phyloP scores from a whole-genome alignment of 192 early-diverging fungal species.

The Coemansia sp. region DNA sequence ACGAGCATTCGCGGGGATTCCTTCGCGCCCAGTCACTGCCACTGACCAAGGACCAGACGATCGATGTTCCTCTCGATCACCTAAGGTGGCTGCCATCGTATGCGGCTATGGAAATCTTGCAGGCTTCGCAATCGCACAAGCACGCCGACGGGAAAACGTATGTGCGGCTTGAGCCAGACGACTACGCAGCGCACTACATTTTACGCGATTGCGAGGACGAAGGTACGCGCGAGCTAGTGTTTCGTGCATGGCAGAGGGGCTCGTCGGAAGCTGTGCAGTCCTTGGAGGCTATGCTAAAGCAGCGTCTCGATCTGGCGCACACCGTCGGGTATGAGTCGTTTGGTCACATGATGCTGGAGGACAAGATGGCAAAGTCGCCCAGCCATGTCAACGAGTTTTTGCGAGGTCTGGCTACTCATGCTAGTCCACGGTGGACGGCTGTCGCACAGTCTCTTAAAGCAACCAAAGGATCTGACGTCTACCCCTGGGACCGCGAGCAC shows the following conservation, averaged over 20 bases:
- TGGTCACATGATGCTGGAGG: slow-evolving; percentile 78
- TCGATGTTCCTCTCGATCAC: slow-evolving; percentile 40
- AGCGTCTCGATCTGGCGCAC: slow-evolving; percentile 69
- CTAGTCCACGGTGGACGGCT: slow-evolving; percentile 55
- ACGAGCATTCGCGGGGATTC: slow-evolving; percentile 73
- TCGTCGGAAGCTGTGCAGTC: slow-evolving; percentile 59
- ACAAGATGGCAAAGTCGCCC: slow-evolving; percentile 91
- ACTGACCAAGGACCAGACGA: slow-evolving; percentile 6
- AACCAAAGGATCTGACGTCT: slow-evolving; percentile 18
- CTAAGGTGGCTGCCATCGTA: slow-evolving; percentile 61
- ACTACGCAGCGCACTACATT: slow-evolving; percentile 39
- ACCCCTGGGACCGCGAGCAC: slow-evolving; percentile 85
- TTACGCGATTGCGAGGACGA: slow-evolving; percentile 58
- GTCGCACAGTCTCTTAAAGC: slow-evolving; percentile 53
- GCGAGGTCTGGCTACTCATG: slow-evolving; percentile 60
- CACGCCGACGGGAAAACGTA: slow-evolving; percentile 29
- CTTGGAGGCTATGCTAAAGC: slow-evolving; percentile 73
- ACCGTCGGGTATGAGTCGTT: slow-evolving; percentile 79
- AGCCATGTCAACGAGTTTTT: slow-evolving; percentile 86
- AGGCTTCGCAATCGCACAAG: slow-evolving; percentile 23
- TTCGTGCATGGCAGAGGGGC: slow-evolving; percentile 71
- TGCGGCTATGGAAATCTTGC: slow-evolving; percentile 54
- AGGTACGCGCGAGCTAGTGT: slow-evolving; percentile 67
- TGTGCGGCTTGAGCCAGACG: slow-evolving; percentile 27
- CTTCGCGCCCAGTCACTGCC: slow-evolving; percentile 43